Percentiles rank a stretch among this genome's conserved stretches.
Conservation (phyloP, 208 protist genomes). For the Leishmania mexicana region DNA sequence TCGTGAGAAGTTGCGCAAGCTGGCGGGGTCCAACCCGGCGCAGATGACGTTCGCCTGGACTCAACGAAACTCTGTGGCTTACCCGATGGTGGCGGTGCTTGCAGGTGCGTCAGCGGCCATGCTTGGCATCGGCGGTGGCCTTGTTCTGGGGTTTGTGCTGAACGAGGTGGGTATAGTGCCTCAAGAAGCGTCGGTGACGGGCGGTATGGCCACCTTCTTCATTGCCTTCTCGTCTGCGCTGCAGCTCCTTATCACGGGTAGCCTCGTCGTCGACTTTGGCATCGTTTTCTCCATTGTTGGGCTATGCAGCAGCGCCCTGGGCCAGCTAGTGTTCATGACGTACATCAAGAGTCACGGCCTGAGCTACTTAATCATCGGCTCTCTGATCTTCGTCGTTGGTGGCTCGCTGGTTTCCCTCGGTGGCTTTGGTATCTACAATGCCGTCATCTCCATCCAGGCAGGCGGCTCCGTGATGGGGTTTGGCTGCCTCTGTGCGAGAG, state of each 20-base stretch:
- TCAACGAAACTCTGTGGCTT: conserved; percentile 46
- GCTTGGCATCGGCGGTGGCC: conserved; percentile 85
- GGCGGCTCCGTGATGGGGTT: conserved; percentile 59
- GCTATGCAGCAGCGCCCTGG: conserved; percentile 54
- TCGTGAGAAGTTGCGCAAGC: conserved; percentile 35
- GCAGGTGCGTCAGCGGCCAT: conserved; percentile 77
- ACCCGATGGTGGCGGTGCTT: conserved; percentile 68
- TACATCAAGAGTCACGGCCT: conserved; percentile 69
- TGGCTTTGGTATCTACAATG: conserved; percentile 76
- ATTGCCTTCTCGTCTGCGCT: conserved; percentile 72
- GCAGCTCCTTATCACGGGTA: conserved; percentile 56
- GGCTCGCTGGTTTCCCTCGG: conserved; percentile 75
- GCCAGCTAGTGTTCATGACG: conserved; percentile 75
- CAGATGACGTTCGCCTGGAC: conserved; percentile 70
- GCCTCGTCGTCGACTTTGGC: conserved; percentile 66
- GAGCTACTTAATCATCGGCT: conserved; percentile 65
- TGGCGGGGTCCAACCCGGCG: conserved; percentile 28
- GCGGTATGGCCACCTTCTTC: conserved; percentile 78
- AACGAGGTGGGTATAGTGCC: conserved; percentile 78
- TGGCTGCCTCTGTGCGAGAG: conserved; percentile 45
- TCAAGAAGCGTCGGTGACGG: conserved; percentile 76
- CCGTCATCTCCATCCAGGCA: conserved; percentile 29
- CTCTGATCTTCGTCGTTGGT: conserved; percentile 61
- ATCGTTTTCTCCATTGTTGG: conserved; percentile 69
- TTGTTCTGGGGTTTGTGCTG: conserved; percentile 83